Evolutionary conservation across 768 basidiomycete species (phyloP), one percentile per base, ranked within the genome.

Genomic region (Boletus rex-veris): DNA sequence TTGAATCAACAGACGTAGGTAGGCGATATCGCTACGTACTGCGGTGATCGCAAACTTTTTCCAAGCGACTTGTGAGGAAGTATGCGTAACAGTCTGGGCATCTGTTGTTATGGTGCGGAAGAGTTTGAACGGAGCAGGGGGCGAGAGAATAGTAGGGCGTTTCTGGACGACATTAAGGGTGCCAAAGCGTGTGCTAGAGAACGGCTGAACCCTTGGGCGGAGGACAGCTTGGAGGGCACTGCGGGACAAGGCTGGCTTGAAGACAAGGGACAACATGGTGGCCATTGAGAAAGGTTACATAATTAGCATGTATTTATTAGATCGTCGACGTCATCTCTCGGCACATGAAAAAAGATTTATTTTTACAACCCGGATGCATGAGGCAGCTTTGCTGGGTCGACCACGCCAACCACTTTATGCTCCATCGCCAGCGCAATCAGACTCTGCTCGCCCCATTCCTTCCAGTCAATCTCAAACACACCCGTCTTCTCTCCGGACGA

Each of bases 381-480:
- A 26, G 39, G 56, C 24, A 68, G 72, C 63, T 77, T 80, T 12
- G 73, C 64, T 31, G 82, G 71, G 64, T 90, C 87, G 43, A 89
- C 75, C 33, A 90, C 76, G 6, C 80, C 86, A n/a, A 89, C 86
- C 35, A 77, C 71, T 48, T 77, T 77, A 55, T 81, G 82, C 67
- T 88, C 86, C 62, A 90, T 71, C 18, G 86, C 85, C 59, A 90
- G 65, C 5, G 86, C 85, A 62, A 90, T 76, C 36, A 88, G 77
- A 66, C 85, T 82, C 38, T 80, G 66, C 11, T 72, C 66, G 28
- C 71, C 76, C 57, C 77, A 76, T 36, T 73, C 74, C 66, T 84
- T 85, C 88, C 88, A 90, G 63, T 83, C 84, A 52, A 89, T 82
- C 67, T 90, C 88, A 58, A 87, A 90, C 21, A 90, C 78, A 8